Conservation (phyloP, 1,284 basidiomycete genomes). For the Sanghuangporus sanghuang region DNA sequence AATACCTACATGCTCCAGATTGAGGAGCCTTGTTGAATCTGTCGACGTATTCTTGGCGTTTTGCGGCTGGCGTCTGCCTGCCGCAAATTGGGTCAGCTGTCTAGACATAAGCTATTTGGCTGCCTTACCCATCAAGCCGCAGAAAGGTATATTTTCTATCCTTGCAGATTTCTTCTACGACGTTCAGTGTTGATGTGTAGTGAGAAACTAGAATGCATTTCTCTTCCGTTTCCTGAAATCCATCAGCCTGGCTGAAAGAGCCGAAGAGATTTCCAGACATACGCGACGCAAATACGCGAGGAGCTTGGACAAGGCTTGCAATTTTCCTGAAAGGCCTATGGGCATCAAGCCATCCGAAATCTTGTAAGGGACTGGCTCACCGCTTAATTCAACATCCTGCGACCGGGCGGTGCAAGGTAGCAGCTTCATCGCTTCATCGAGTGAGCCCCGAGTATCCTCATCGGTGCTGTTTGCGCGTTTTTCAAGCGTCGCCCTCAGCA, state of each 20-base stretch:
- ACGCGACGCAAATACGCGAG: slow-evolving; percentile 64
- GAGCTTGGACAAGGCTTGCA: slow-evolving; percentile 71
- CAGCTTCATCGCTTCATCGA: slow-evolving; percentile 60
- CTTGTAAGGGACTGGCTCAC: slow-evolving; percentile 34
- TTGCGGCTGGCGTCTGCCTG: slow-evolving; percentile 75
- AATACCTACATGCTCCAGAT: slow-evolving; percentile 53
- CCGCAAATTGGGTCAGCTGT: neutral
- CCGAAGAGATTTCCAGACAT: slow-evolving; percentile 15
- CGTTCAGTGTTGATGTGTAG: slow-evolving; percentile 87
- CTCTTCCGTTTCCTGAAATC: slow-evolving; percentile 67
- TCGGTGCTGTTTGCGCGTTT: slow-evolving; percentile 41
- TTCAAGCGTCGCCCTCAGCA: slow-evolving; percentile 72
- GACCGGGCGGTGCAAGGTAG: slow-evolving; percentile 60
- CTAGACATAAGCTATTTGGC: neutral
- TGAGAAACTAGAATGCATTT: slow-evolving; percentile 92
- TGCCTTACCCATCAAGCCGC: slow-evolving; percentile 82
- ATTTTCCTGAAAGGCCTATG: slow-evolving; percentile 60
- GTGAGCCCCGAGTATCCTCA: slow-evolving; percentile 32
- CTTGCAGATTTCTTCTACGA: slow-evolving; percentile 85
- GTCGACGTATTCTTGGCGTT: slow-evolving; percentile 82
- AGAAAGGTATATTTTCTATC: slow-evolving; percentile 73
- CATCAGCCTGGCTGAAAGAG: neutral
- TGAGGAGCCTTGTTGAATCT: slow-evolving; percentile 75
- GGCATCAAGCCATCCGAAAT: neutral
- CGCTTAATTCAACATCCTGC: slow-evolving; percentile 73